Evolutionary conservation across 805 yeast species (phyloP).

Genomic region (Jamesozyma hellenica): DNA sequence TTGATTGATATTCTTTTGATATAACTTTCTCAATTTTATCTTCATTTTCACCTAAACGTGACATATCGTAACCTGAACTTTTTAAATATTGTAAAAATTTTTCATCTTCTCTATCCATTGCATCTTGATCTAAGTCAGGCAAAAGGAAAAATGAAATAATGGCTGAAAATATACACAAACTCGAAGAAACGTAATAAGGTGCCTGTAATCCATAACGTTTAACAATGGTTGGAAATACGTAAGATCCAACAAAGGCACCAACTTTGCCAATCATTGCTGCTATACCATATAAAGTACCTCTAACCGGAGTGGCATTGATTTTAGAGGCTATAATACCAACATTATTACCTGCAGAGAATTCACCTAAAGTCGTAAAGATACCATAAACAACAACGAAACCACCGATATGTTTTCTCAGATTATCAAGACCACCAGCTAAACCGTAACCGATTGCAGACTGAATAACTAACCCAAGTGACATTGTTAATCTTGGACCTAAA

Average conservation of each 20-base stretch:
- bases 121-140: constrained; percentile 77
- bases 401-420: constrained; percentile 51
- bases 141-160: constrained; percentile 56
- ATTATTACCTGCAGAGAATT: constrained; percentile 90
- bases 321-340: constrained; percentile 82
- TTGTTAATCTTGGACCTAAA: constrained; percentile 81
- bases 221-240: constrained; percentile 75
- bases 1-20: too few relatives aligned
- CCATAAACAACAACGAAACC: constrained; percentile 83
- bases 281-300: constrained; percentile 85
- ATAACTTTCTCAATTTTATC: not conserved
- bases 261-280: constrained; percentile 88
- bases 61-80: not conserved
- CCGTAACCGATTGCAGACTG: constrained; percentile 77
- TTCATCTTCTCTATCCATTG: constrained; percentile 67
- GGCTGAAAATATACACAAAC: constrained; percentile 66
- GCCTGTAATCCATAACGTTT: constrained; percentile 57
- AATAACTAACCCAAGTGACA: constrained; percentile 52
- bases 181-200: constrained; percentile 75
- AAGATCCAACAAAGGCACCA: constrained; percentile 89
- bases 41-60: not conserved
- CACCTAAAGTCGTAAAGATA: constrained; percentile 78
- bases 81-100: not conserved
- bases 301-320: constrained; percentile 73
- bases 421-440: constrained; percentile 63